Conservation (phyloP, 2,329 filamentous ascomycete species). For the Hirsutella thompsonii region DNA sequence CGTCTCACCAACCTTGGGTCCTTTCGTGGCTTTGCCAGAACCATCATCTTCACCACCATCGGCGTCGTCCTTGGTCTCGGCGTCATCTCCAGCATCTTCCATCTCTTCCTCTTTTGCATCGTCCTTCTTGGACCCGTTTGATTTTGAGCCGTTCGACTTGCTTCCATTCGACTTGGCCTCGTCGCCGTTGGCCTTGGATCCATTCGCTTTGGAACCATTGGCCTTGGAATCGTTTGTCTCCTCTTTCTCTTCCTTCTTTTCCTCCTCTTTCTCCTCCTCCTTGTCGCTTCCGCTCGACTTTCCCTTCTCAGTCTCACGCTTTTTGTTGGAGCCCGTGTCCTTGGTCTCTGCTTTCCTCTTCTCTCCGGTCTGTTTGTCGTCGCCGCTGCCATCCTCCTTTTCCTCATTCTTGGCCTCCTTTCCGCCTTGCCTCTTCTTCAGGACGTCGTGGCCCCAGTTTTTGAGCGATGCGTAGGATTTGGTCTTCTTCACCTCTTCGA, state of each 20-base stretch:
- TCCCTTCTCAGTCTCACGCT: conserved; percentile 2
- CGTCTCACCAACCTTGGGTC: conserved; percentile 25
- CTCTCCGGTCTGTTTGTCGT: conserved; percentile 4
- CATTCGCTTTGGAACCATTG: background rate
- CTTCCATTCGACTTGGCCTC: background rate
- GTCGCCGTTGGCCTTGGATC: background rate
- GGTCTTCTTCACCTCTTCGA: conserved; percentile 30
- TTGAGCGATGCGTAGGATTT: conserved; percentile 46
- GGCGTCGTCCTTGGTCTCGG: background rate
- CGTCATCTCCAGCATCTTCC: background rate
- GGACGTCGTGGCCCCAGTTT: conserved; percentile 46
- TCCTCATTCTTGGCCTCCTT: conserved; percentile 4
- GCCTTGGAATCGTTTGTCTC: conserved; percentile 1
- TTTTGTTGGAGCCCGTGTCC: conserved; percentile 3
- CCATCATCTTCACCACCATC: background rate
- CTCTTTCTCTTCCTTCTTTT: conserved; percentile 4
- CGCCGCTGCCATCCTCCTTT: background rate
- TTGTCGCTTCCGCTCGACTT: conserved; percentile 2
- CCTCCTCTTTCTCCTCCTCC: conserved; percentile 6
- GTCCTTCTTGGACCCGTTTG: background rate
- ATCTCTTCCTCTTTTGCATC: background rate
- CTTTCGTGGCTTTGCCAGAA: conserved; percentile 13
- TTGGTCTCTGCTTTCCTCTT: background rate
- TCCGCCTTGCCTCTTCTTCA: conserved; percentile 22
- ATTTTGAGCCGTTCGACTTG: background rate